These are phyloP conservation scores for Lactarius pseudohatsudake DNA, from an alignment of 768 basidiomycete genomes.

Conservation along the genomic window DNA sequence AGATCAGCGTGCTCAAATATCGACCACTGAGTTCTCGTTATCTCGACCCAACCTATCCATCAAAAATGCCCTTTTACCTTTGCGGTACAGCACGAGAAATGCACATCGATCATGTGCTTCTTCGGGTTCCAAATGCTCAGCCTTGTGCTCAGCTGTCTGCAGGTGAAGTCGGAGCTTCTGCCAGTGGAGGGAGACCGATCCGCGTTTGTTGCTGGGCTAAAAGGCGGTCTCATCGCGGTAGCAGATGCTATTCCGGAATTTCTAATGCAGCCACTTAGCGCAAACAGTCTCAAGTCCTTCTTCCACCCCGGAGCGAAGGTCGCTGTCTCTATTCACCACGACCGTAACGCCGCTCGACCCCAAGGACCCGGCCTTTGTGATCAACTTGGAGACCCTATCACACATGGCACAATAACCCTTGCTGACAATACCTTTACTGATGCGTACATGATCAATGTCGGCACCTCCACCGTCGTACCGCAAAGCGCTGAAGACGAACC, in stretches of 20 bases:
- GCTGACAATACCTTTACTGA: slow-evolving; percentile 20
- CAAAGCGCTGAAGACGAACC: slow-evolving; percentile 19
- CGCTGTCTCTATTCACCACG: slow-evolving; percentile 24
- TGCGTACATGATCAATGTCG: slow-evolving; percentile 26
- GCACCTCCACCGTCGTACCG: background rate
- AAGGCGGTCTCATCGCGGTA: slow-evolving; percentile 26
- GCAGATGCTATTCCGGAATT: slow-evolving; percentile 26
- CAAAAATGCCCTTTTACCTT: slow-evolving; percentile 42
- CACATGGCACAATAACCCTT: slow-evolving; percentile 27
- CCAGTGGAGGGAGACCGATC: slow-evolving; percentile 14
- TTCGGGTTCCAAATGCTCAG: slow-evolving; percentile 30
- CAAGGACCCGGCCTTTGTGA: slow-evolving; percentile 26
- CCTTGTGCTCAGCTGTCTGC: slow-evolving; percentile 32
- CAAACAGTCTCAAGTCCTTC: slow-evolving; percentile 11
- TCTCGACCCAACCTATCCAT: slow-evolving; percentile 37
- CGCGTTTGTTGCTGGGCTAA: slow-evolving; percentile 20
- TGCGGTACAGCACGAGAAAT: slow-evolving; percentile 37
- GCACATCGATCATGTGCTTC: slow-evolving; percentile 40
- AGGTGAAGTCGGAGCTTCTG: slow-evolving; percentile 23
- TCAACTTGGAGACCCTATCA: slow-evolving; percentile 21
- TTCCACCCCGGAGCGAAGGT: slow-evolving; percentile 24
- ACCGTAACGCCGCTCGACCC: slow-evolving; percentile 13
- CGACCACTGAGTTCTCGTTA: slow-evolving; percentile 34
- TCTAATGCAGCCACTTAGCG: slow-evolving; percentile 30
- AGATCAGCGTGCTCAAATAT: slow-evolving; percentile 37